phyloP scores from a whole-genome alignment of 2,329 filamentous ascomycete species.

The Penicillium hordei region DNA sequence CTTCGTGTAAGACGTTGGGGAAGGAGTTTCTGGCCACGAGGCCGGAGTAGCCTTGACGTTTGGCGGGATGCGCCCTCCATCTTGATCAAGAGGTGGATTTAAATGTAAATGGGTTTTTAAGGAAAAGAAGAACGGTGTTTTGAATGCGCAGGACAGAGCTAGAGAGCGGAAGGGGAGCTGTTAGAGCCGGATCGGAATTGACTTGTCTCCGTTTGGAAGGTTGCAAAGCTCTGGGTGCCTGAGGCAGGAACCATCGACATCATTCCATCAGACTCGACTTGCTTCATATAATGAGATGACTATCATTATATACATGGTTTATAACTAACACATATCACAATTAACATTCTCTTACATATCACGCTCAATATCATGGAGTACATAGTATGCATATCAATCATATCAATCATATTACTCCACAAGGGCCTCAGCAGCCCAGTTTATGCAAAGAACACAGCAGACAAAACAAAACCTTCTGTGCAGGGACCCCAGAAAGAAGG shows the following conservation, averaged over 20 bases:
- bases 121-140: neutral
- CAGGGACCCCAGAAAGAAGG: constrained; percentile 11
- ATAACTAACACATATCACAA: neutral
- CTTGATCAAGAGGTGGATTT: constrained; percentile 11
- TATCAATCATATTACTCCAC: constrained; percentile 20
- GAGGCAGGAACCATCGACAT: constrained; percentile 21
- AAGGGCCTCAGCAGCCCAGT: constrained; percentile 12
- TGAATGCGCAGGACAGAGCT: constrained; percentile 4
- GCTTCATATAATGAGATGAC: neutral
- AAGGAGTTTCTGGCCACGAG: constrained; percentile 24
- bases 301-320: neutral
- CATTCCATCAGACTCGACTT: neutral
- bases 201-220: constrained; percentile 12
- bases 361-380: neutral
- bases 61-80: constrained; percentile 43
- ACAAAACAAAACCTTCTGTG: neutral
- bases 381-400: constrained; percentile 20
- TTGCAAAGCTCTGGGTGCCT: constrained; percentile 21
- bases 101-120: neutral
- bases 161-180: constrained; percentile 16
- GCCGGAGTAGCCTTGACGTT: constrained; percentile 35
- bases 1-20: constrained; percentile 25
- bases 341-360: neutral
- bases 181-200: constrained; percentile 15
- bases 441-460: constrained; percentile 19